These are phyloP conservation scores for Beverwykella pulmonaria DNA, from an alignment of 495 filamentous ascomycete genomes.

Conservation along the genomic window DNA sequence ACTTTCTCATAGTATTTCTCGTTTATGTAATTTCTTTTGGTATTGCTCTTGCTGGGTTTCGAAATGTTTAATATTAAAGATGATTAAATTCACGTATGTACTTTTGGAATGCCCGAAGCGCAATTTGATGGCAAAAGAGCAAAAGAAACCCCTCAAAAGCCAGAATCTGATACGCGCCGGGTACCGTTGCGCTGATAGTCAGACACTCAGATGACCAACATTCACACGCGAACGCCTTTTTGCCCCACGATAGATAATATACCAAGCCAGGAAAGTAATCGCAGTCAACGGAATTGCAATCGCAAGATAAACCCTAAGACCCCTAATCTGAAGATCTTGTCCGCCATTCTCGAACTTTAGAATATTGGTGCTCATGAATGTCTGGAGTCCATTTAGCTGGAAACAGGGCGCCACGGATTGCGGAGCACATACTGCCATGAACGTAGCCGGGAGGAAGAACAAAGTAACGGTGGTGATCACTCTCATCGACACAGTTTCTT, in stretches of 20 bases:
- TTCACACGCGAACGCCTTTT: too few species aligned
- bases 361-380: conserved; percentile 44
- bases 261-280: conserved; percentile 28
- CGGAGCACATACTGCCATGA: conserved; percentile 45
- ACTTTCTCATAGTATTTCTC: too few species aligned
- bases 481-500: conserved; percentile 45
- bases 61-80: too few species aligned
- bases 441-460: conserved; percentile 51
- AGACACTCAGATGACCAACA: neutral
- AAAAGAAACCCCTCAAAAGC: too few species aligned
- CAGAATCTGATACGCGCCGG: too few species aligned
- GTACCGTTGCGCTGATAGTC: neutral
- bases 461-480: conserved; percentile 51
- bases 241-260: neutral
- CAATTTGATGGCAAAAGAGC: too few species aligned
- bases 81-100: too few species aligned
- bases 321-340: conserved; percentile 21
- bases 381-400: conserved; percentile 22
- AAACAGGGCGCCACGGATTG: neutral
- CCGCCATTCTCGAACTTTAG: conserved; percentile 30
- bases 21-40: too few species aligned
- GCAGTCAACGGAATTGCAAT: conserved; percentile 22
- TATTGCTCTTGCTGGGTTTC: too few species aligned
- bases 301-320: conserved; percentile 32
- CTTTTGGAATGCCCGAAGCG: too few species aligned